Evolutionary conservation across 305 asterid species (phyloP).

Genomic region (Ajuga reptans): DNA sequence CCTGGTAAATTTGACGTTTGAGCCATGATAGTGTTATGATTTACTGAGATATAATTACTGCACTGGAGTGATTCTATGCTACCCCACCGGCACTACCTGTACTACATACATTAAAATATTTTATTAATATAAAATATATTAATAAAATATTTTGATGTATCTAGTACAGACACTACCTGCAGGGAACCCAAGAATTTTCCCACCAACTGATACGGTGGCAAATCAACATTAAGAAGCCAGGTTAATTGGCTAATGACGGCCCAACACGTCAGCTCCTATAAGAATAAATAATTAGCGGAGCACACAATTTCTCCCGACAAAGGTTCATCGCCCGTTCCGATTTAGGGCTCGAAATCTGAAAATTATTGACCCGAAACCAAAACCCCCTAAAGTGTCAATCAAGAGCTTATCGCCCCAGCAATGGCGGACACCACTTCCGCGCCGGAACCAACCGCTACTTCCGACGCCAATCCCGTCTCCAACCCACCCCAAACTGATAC

Average conservation of each 20-base stretch:
- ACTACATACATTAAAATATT: no score
- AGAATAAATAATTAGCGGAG: slow-evolving; percentile 1
- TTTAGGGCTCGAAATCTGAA: slow-evolving; percentile 28
- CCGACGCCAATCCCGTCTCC: slow-evolving; percentile 21
- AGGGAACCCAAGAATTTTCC: no score
- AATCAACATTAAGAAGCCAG: neutral
- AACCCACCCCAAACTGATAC: slow-evolving; percentile 28
- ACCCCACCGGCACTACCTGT: no score
- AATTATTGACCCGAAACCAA: slow-evolving; percentile 2
- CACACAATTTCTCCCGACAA: neutral
- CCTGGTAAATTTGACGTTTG: no score
- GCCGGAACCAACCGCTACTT: slow-evolving; percentile 31
- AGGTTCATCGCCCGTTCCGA: neutral
- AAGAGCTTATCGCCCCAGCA: slow-evolving; percentile 20
- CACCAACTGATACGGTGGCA: no score
- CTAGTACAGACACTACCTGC: no score
- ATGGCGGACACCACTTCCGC: slow-evolving; percentile 65
- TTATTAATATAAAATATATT: no score
- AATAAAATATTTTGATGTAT: no score
- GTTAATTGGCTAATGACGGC: neutral
- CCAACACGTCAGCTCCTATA: neutral
- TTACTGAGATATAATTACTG: no score
- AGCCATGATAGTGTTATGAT: no score
- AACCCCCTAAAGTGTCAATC: slow-evolving; percentile 14
- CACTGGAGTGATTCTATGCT: no score